These are phyloP conservation scores for Fusarium sp. DNA, from an alignment of 2,329 filamentous ascomycete species.

Conservation along the genomic window DNA sequence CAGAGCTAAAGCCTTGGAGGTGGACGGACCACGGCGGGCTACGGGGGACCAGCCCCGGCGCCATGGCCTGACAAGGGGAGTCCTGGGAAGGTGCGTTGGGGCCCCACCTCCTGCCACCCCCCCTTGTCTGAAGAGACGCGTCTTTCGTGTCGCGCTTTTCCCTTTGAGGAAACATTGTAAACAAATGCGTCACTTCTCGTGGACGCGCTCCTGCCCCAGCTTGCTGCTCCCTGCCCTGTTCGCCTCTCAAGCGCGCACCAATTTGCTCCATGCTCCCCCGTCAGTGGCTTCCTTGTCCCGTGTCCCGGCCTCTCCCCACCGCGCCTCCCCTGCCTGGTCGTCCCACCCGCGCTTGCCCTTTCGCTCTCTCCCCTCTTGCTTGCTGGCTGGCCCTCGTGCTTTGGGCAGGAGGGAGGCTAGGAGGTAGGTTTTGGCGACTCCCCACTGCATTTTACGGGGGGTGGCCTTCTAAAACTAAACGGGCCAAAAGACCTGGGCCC, in stretches of 20 bases:
- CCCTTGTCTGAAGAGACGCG: conserved; percentile 48
- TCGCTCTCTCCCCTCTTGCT: conserved; percentile 4
- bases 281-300: conserved; percentile 16
- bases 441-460: conserved; percentile 29
- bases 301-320: conserved; percentile 22
- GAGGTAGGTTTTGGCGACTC: conserved; percentile 21
- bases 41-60: conserved; percentile 40
- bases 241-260: conserved; percentile 18
- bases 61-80: conserved; percentile 36
- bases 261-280: conserved; percentile 15
- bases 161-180: conserved; percentile 48
- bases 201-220: conserved; percentile 29
- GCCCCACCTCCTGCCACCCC: conserved; percentile 34
- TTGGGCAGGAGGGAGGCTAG: not conserved
- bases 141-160: conserved; percentile 49
- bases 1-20: conserved; percentile 32
- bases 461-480: conserved; percentile 18
- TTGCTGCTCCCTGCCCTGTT: conserved; percentile 25
- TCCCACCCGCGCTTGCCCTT: conserved; percentile 25
- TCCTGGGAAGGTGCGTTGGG: conserved; percentile 25
- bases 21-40: conserved; percentile 30
- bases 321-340: conserved; percentile 17
- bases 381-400: not conserved
- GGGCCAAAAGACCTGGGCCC: not conserved
- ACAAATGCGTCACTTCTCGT: conserved; percentile 53